A percentile compares a stretch with the other conserved stretches of the same genome.
phyloP scores from a whole-genome alignment of 148 eudicot species.

The Persicaria tinctoria region DNA sequence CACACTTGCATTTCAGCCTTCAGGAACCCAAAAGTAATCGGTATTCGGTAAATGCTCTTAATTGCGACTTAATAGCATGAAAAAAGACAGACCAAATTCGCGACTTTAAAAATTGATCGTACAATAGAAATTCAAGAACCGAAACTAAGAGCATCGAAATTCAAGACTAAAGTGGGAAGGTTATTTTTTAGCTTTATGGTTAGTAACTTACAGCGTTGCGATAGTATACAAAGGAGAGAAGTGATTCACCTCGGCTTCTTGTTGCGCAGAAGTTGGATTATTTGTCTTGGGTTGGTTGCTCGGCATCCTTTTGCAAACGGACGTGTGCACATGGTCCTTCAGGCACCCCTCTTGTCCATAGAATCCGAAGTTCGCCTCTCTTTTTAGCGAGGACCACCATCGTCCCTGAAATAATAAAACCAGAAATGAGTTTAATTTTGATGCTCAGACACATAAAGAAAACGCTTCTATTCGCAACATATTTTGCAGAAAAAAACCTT shows the following conservation, averaged over 20 bases:
- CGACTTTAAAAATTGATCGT: too few species aligned
- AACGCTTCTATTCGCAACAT: neutral
- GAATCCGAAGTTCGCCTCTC: constrained; percentile 14
- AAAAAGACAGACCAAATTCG: too few species aligned
- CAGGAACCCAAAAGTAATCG: too few species aligned
- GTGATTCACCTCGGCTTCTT: neutral
- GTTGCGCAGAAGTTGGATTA: neutral
- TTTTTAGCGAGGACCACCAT: constrained; percentile 9
- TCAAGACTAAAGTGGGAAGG: neutral
- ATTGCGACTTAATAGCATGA: too few species aligned
- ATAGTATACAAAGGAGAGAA: neutral
- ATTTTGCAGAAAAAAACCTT: neutral
- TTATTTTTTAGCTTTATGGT: neutral
- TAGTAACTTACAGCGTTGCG: neutral
- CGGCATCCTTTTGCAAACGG: neutral
- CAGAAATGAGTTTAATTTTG: neutral
- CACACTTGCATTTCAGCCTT: too few species aligned
- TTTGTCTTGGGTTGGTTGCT: constrained; percentile 12
- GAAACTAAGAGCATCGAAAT: neutral
- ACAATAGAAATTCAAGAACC: neutral
- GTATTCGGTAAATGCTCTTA: too few species aligned
- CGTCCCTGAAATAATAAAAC: constrained; percentile 1
- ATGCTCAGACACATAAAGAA: neutral
- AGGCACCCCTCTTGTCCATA: constrained; percentile 21
- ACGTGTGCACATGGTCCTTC: constrained; percentile 16